Percentiles rank a stretch among this genome's conserved stretches.
phyloP scores from a whole-genome alignment of 2,329 filamentous ascomycete genomes.

The Aspergillus ochraceoroseus region DNA sequence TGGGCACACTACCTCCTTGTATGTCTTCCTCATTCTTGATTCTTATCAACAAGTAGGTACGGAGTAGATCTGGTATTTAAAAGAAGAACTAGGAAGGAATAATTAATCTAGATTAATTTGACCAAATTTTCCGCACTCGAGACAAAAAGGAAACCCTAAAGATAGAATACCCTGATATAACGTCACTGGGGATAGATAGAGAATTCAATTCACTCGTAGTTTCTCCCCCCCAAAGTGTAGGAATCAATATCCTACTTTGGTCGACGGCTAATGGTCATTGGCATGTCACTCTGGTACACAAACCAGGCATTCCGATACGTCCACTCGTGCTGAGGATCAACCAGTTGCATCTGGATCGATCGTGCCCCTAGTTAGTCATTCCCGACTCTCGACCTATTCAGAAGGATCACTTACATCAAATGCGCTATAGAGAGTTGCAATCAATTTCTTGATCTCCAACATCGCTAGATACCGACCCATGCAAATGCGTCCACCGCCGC shows the following conservation, averaged over 20 bases:
- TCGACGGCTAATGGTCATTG: slow-evolving; percentile 10
- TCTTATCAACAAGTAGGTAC: too few species aligned
- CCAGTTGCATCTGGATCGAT: slow-evolving; percentile 6
- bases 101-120: too few species aligned
- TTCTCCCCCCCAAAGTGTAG: too few species aligned
- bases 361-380: slow-evolving; percentile 2
- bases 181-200: too few species aligned
- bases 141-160: too few species aligned
- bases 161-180: too few species aligned
- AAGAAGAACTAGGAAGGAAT: too few species aligned
- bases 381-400: not conserved
- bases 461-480: slow-evolving; percentile 54
- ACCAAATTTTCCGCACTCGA: too few species aligned
- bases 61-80: too few species aligned
- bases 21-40: too few species aligned
- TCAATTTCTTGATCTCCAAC: slow-evolving; percentile 57
- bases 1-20: too few species aligned
- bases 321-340: slow-evolving; percentile 11
- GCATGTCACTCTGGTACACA: slow-evolving; percentile 13
- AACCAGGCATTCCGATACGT: slow-evolving; percentile 12
- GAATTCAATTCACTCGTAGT: too few species aligned
- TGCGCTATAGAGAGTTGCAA: slow-evolving; percentile 44
- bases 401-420: slow-evolving; percentile 7
- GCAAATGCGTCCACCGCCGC: slow-evolving; percentile 52
- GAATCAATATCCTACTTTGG: not conserved